Evolutionary conservation across 2,329 filamentous ascomycete genomes (phyloP).

Genomic region (Fusarium chaquense): DNA sequence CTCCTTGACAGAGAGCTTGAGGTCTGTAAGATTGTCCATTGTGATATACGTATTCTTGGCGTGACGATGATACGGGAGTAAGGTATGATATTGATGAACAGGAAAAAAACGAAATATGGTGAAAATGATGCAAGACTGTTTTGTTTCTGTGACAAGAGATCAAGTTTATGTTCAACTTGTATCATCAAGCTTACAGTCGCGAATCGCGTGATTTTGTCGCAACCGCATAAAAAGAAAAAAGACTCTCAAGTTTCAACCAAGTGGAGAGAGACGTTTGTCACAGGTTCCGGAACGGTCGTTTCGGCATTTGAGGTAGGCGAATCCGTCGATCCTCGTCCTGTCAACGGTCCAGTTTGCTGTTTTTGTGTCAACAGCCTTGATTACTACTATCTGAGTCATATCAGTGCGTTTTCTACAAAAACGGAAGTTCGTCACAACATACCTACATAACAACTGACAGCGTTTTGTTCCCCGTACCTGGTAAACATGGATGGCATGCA

Average conservation of each 20-base stretch:
- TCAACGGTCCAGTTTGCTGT: conserved; percentile 5
- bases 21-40: conserved; percentile 32
- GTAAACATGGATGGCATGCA: not conserved
- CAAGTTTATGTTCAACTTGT: conserved; percentile 14
- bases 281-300: conserved; percentile 17
- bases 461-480: not conserved
- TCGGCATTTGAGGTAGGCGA: conserved; percentile 24
- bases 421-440: not conserved
- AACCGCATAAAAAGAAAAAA: not conserved
- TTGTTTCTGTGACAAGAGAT: not conserved
- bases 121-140: not conserved
- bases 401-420: conserved; percentile 3
- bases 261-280: conserved; percentile 17
- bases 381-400: conserved; percentile 22
- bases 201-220: not conserved
- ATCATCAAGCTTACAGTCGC: not conserved
- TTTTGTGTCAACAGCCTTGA: conserved; percentile 7
- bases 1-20: conserved; percentile 11
- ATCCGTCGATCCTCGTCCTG: not conserved
- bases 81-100: too few relatives aligned
- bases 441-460: not conserved
- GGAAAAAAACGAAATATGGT: not conserved
- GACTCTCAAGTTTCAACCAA: conserved; percentile 2
- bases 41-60: not conserved
- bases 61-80: not conserved